A percentile compares a stretch with the other conserved stretches of the same genome.
These are phyloP conservation scores for Salix suchowensis DNA, from an alignment of 345 rosid genomes.

Conservation along the genomic window DNA sequence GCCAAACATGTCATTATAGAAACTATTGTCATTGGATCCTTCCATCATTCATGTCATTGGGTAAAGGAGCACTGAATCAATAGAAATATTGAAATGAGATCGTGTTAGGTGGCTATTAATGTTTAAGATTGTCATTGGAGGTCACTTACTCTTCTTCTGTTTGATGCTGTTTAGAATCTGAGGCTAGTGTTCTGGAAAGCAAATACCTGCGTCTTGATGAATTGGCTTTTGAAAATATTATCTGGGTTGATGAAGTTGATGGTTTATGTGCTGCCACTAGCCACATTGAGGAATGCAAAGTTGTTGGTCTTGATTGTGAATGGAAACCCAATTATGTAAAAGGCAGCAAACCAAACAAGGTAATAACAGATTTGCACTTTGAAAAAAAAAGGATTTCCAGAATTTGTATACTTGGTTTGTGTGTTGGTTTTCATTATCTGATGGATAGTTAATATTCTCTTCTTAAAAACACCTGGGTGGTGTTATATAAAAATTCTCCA, in stretches of 20 bases:
- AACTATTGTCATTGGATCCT: neutral
- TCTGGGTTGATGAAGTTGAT: conserved; percentile 75
- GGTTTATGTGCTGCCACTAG: conserved; percentile 49
- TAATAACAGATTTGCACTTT: conserved; percentile 18
- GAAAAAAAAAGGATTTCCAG: no score
- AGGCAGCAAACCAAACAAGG: conserved; percentile 77
- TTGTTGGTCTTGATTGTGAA: conserved; percentile 86
- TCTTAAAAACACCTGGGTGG: neutral
- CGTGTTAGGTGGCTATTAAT: neutral
- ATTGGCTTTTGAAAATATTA: conserved; percentile 52
- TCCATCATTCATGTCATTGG: neutral
- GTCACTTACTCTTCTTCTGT: conserved; percentile 7
- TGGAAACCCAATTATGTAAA: conserved; percentile 89
- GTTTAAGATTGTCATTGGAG: conserved; percentile 1
- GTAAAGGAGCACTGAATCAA: neutral
- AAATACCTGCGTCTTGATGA: conserved; percentile 61
- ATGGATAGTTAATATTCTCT: neutral
- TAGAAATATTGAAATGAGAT: neutral
- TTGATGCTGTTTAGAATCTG: conserved; percentile 47
- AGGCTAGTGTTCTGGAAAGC: conserved; percentile 31
- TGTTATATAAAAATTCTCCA: neutral
- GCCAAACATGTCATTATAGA: neutral
- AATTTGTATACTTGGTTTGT: no score
- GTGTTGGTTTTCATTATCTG: neutral
- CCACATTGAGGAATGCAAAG: conserved; percentile 63